phyloP scores from a whole-genome alignment of 1,284 basidiomycete species.

The Blastosporella zonata region DNA sequence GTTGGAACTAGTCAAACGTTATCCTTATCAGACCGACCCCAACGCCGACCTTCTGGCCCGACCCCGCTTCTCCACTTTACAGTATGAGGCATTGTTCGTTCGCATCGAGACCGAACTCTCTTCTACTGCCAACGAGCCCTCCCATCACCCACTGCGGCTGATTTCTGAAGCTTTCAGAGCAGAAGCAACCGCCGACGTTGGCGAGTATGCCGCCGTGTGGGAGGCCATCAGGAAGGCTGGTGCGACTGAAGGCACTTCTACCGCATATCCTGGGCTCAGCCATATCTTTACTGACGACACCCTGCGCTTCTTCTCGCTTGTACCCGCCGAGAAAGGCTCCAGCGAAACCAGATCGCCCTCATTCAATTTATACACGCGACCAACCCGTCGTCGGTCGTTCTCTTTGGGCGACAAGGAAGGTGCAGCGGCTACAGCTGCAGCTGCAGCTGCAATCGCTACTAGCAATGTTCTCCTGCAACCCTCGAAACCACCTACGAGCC shows the following conservation, averaged over 20 bases:
- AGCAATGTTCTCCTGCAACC: constrained; percentile 20
- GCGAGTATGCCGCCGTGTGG: constrained; percentile 49
- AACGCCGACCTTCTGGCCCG: constrained; percentile 45
- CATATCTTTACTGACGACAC: constrained; percentile 67
- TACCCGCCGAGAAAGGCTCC: constrained; percentile 31
- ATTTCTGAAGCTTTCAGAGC: constrained; percentile 59
- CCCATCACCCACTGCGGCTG: constrained; percentile 53
- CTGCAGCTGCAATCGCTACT: constrained; percentile 22
- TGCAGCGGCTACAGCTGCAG: constrained; percentile 14
- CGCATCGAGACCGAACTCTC: constrained; percentile 53
- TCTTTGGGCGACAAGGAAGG: constrained; percentile 27
- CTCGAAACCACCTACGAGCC: constrained; percentile 19
- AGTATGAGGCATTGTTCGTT: constrained; percentile 60
- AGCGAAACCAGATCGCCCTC: constrained; percentile 28
- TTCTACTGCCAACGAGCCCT: constrained; percentile 34
- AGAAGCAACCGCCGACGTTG: constrained; percentile 31
- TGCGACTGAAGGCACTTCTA: constrained; percentile 16
- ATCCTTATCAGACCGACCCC: constrained; percentile 53
- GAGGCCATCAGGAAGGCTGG: constrained; percentile 46
- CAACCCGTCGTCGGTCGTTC: constrained; percentile 26
- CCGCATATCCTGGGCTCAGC: constrained; percentile 33
- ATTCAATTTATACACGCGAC: constrained; percentile 28
- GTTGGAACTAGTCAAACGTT: constrained; percentile 62
- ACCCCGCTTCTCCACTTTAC: constrained; percentile 63
- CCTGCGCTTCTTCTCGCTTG: constrained; percentile 51